Conservation (phyloP, 2,329 filamentous ascomycete genomes). For the Colletotrichum musae region DNA sequence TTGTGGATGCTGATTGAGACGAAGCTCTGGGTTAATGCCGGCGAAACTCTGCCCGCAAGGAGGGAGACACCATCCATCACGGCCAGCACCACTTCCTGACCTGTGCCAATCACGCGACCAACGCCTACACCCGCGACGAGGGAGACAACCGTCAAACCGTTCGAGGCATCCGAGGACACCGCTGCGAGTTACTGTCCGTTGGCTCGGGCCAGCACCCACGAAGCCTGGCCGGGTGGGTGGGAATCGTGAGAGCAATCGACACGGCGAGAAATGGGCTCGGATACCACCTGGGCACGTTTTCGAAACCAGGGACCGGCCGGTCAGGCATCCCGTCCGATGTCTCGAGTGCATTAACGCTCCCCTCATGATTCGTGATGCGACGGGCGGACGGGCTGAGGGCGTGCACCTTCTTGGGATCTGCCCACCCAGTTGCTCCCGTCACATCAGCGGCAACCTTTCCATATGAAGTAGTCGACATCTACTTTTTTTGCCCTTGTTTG, state of each 20-base stretch:
- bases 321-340: conserved; percentile 38
- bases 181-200: conserved; percentile 9
- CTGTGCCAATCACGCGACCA: conserved; percentile 34
- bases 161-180: conserved; percentile 15
- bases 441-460: conserved; percentile 31
- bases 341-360: conserved; percentile 35
- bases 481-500: not conserved
- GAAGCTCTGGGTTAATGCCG: conserved; percentile 40
- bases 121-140: not conserved
- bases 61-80: conserved; percentile 24
- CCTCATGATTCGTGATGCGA: conserved; percentile 42
- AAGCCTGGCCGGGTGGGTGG: not conserved
- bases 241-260: no score
- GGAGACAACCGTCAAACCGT: conserved; percentile 6
- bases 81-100: conserved; percentile 21
- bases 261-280: conserved; percentile 27
- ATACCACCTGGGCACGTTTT: conserved; percentile 39
- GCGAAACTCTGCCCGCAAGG: conserved; percentile 24
- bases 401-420: conserved; percentile 36
- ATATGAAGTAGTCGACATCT: conserved; percentile 40
- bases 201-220: conserved; percentile 20
- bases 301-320: conserved; percentile 41
- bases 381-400: conserved; percentile 19
- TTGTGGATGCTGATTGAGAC: conserved; percentile 33
- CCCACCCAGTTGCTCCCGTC: conserved; percentile 6